Percentiles rank a stretch among this genome's conserved stretches.
Evolutionary conservation across 1,284 basidiomycete genomes (phyloP).

Genomic region (Anthracocystis panici-leucophaei): DNA sequence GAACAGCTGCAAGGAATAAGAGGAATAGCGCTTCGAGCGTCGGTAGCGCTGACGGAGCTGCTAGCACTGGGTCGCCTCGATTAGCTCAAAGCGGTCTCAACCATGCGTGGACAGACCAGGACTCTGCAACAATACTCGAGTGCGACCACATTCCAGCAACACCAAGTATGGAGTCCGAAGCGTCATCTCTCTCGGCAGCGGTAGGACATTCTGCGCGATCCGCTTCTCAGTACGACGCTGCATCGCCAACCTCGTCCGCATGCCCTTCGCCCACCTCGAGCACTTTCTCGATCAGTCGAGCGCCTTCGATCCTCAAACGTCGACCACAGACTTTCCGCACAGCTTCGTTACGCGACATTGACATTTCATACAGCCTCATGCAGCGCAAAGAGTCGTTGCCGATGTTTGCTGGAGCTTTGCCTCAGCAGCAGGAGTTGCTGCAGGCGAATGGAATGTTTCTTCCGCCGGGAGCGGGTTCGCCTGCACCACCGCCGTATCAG

Average conservation of each 20-base stretch:
- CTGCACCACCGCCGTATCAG: slow-evolving; percentile 30
- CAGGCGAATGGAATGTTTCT: slow-evolving; percentile 13
- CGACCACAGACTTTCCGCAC: slow-evolving; percentile 52
- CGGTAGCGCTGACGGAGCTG: slow-evolving; percentile 5
- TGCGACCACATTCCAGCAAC: slow-evolving; percentile 6
- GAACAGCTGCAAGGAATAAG: slow-evolving; percentile 19
- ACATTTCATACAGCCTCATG: slow-evolving; percentile 34
- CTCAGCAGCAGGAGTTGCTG: slow-evolving; percentile 14
- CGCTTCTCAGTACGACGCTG: slow-evolving; percentile 7
- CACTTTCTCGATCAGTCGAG: slow-evolving; percentile 31
- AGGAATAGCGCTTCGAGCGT: slow-evolving; percentile 29
- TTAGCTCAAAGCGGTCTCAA: not conserved
- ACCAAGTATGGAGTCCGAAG: slow-evolving; percentile 31
- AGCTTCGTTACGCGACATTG: slow-evolving; percentile 34
- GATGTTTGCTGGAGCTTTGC: slow-evolving; percentile 5
- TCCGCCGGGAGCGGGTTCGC: not conserved
- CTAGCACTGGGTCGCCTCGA: not conserved
- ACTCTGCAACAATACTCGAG: not conserved
- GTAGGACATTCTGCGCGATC: not conserved
- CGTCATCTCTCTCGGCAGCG: slow-evolving; percentile 22
- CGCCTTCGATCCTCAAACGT: slow-evolving; percentile 59
- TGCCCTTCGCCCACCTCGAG: slow-evolving; percentile 32
- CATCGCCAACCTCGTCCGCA: not conserved
- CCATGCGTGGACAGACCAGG: slow-evolving; percentile 12
- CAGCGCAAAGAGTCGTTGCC: slow-evolving; percentile 30